These are phyloP conservation scores for Blepharisma stoltei DNA, from an alignment of 73 alveolate species.

Conservation along the genomic window DNA sequence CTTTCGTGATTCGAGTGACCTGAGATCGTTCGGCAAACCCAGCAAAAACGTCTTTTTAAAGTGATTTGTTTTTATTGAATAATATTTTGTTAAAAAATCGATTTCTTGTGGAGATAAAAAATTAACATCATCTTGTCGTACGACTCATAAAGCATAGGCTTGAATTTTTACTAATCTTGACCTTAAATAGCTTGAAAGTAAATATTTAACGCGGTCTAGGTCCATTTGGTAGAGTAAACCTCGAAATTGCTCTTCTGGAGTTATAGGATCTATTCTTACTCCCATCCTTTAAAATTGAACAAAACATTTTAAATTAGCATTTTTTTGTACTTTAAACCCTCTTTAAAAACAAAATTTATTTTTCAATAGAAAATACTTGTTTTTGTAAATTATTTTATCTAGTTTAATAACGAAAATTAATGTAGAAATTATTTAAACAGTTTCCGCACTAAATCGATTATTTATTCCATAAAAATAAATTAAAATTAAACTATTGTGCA, in stretches of 20 bases:
- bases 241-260: not conserved
- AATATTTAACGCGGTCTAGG: conserved; percentile 21
- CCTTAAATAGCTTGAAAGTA: not conserved
- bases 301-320: too few species aligned
- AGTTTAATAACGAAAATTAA: too few species aligned
- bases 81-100: not conserved
- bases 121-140: not conserved
- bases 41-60: conserved; percentile 15
- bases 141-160: not conserved
- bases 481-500: too few species aligned
- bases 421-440: too few species aligned
- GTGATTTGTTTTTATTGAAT: not conserved
- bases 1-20: not conserved
- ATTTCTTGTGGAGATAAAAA: not conserved
- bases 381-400: too few species aligned
- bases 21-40: not conserved
- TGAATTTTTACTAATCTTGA: conserved; percentile 12
- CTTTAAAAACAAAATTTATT: too few species aligned
- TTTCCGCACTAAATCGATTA: too few species aligned
- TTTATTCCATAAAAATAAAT: too few species aligned
- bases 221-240: conserved; percentile 6
- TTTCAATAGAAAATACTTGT: too few species aligned
- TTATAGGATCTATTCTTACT: too few species aligned
- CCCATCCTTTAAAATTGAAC: too few species aligned
- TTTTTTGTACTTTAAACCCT: too few species aligned